A percentile compares a stretch with the other conserved stretches of the same genome.
phyloP scores from a whole-genome alignment of 2,329 filamentous ascomycete genomes.

The Albifimbria verrucaria region DNA sequence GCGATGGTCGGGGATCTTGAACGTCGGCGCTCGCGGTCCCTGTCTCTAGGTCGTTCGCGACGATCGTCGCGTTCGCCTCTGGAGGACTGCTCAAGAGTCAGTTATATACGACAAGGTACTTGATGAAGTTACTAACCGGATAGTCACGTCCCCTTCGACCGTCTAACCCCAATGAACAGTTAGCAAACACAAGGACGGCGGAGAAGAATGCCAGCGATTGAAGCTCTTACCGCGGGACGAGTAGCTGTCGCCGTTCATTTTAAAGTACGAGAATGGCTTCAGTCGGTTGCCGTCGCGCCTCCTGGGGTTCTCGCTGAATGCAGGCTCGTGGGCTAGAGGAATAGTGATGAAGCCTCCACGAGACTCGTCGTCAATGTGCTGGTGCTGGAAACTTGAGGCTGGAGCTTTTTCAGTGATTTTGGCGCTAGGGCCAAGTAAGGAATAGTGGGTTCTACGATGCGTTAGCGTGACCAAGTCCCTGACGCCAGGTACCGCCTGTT shows the following conservation, averaged over 20 bases:
- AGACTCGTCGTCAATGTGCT: slow-evolving; percentile 23
- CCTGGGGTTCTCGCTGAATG: slow-evolving; percentile 18
- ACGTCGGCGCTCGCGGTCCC: slow-evolving; percentile 56
- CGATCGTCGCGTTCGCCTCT: slow-evolving; percentile 31
- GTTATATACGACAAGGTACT: background rate
- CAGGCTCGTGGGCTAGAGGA: slow-evolving; percentile 15
- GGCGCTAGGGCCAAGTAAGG: background rate
- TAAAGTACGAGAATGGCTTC: slow-evolving; percentile 21
- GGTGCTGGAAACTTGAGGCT: slow-evolving; percentile 33
- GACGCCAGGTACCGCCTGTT: slow-evolving; percentile 22
- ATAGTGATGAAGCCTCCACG: slow-evolving; percentile 24
- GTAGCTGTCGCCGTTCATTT: slow-evolving; percentile 85
- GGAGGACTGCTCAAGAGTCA: slow-evolving; percentile 22
- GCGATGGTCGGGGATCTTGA: slow-evolving; percentile 81
- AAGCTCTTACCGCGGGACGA: slow-evolving; percentile 65
- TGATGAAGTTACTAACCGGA: slow-evolving; percentile 38
- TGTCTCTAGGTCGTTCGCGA: slow-evolving; percentile 21
- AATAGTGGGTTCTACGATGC: background rate
- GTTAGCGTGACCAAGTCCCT: background rate
- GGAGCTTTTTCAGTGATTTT: slow-evolving; percentile 38
- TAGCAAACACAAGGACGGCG: slow-evolving; percentile 28
- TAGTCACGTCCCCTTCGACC: slow-evolving; percentile 56
- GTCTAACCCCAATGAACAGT: slow-evolving; percentile 27
- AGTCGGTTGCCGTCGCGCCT: background rate
- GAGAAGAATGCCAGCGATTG: slow-evolving; percentile 2